phyloP scores from a whole-genome alignment of 169 alveolate genomes.

The Eimeria falciformis region DNA sequence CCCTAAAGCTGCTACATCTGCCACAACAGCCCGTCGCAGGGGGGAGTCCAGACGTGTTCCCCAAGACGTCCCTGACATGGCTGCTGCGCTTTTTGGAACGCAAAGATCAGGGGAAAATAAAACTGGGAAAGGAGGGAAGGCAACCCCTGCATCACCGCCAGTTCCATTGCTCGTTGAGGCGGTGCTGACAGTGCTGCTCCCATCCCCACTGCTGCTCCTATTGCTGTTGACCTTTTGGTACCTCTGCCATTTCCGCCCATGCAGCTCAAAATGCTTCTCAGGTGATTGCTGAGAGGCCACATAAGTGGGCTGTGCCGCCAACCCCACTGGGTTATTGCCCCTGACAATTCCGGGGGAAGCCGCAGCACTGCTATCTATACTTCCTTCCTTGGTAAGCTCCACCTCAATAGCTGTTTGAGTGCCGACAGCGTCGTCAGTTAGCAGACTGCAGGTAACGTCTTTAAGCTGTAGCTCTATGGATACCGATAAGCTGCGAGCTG shows the following conservation, averaged over 20 bases:
- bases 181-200: constrained; percentile 47
- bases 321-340: neutral
- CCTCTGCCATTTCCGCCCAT: neutral
- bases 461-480: constrained; percentile 40
- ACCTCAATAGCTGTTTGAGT: neutral
- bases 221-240: neutral
- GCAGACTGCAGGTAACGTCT: constrained; percentile 67
- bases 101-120: constrained; percentile 51
- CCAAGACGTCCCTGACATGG: neutral
- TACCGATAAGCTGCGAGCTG: constrained; percentile 38
- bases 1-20: constrained; percentile 34
- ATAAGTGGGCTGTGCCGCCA: constrained; percentile 29
- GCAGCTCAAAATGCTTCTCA: neutral
- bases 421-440: constrained; percentile 53
- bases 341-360: neutral
- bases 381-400: neutral
- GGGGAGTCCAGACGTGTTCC: constrained; percentile 37
- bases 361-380: neutral
- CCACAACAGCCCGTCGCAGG: constrained; percentile 50
- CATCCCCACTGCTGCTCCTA: constrained; percentile 43
- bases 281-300: constrained; percentile 14
- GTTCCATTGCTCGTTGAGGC: constrained; percentile 1
- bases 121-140: constrained; percentile 55
- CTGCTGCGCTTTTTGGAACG: constrained; percentile 9
- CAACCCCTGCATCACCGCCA: constrained; percentile 45